phyloP scores from a whole-genome alignment of 805 yeast genomes.

The Maudiozyma pseudohumilis region DNA sequence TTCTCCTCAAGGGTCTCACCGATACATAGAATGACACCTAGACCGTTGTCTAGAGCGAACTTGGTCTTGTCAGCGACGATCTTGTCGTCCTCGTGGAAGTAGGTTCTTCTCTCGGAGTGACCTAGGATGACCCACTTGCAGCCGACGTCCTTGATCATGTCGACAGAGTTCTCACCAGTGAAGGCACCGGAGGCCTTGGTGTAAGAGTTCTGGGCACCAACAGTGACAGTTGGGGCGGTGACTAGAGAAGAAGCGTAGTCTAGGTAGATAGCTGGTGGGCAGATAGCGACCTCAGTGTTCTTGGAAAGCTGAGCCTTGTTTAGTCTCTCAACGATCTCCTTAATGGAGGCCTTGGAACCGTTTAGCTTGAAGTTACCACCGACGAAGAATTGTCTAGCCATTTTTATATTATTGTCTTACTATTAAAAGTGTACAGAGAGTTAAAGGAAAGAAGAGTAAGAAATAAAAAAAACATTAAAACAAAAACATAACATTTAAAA shows the following conservation, averaged over 20 bases:
- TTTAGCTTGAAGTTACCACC: conserved; percentile 99
- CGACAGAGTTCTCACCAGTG: conserved; percentile 95
- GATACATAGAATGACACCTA: conserved; percentile 88
- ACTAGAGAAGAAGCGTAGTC: conserved; percentile 60
- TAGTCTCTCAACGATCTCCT: conserved; percentile 71
- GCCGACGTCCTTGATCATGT: conserved; percentile 81
- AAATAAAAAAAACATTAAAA: neutral
- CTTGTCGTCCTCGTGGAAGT: conserved; percentile 83
- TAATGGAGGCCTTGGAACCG: conserved; percentile 82
- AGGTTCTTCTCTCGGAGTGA: conserved; percentile 97
- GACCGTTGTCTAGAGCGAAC: conserved; percentile 83
- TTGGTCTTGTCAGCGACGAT: conserved; percentile 88
- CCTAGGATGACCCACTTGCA: conserved; percentile 93
- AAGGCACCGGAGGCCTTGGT: conserved; percentile 87
- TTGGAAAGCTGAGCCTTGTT: conserved; percentile 68
- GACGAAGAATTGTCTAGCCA: conserved; percentile 81
- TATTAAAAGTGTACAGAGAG: neutral
- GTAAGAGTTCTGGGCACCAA: conserved; percentile 89
- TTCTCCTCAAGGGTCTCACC: conserved; percentile 97
- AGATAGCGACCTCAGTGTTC: conserved; percentile 83
- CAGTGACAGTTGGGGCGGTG: conserved; percentile 61
- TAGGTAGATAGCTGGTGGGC: conserved; percentile 94
- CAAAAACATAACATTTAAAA: too few relatives aligned
- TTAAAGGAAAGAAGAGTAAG: neutral
- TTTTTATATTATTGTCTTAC: conserved; percentile 10